Conservation (phyloP, 352 stramenopile species). For the Globisporangium solare region DNA sequence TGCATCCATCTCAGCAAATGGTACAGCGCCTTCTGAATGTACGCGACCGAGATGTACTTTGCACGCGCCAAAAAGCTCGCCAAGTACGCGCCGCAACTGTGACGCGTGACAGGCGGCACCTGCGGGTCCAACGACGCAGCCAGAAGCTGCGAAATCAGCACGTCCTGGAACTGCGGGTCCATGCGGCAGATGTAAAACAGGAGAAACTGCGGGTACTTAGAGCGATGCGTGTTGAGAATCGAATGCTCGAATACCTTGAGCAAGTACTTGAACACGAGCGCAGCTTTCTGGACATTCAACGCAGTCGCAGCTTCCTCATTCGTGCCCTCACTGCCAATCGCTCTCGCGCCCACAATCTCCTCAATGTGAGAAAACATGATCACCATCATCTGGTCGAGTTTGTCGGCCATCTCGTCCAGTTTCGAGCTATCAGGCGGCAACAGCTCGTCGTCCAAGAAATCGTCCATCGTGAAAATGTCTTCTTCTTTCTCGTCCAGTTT, state of each 20-base stretch:
- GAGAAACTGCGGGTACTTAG: slow-evolving; percentile 92
- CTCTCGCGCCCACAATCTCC: slow-evolving; percentile 11
- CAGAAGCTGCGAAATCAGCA: slow-evolving; percentile 81
- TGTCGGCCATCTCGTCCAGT: slow-evolving; percentile 83
- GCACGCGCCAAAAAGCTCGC: slow-evolving; percentile 94
- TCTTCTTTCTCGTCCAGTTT: slow-evolving; percentile 84
- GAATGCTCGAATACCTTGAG: slow-evolving; percentile 85
- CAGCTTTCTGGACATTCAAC: slow-evolving; percentile 33
- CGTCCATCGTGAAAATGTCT: slow-evolving; percentile 79
- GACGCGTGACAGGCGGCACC: slow-evolving; percentile 83
- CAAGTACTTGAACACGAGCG: slow-evolving; percentile 68
- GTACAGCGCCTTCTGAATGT: slow-evolving; percentile 91
- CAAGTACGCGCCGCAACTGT: slow-evolving; percentile 94
- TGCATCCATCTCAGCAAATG: slow-evolving; percentile 93
- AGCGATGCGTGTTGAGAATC: slow-evolving; percentile 87
- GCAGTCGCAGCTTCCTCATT: not conserved
- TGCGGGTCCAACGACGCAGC: slow-evolving; percentile 73
- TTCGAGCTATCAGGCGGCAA: slow-evolving; percentile 39
- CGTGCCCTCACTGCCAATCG: slow-evolving; percentile 5
- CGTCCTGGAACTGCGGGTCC: slow-evolving; percentile 74
- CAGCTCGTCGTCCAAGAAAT: slow-evolving; percentile 78
- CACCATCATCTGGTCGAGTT: slow-evolving; percentile 87
- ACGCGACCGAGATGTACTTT: slow-evolving; percentile 91
- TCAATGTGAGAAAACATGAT: slow-evolving; percentile 87
- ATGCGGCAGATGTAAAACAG: slow-evolving; percentile 86